Evolutionary conservation across 495 filamentous ascomycete genomes (phyloP).

Genomic region (Neurospora hispaniola): DNA sequence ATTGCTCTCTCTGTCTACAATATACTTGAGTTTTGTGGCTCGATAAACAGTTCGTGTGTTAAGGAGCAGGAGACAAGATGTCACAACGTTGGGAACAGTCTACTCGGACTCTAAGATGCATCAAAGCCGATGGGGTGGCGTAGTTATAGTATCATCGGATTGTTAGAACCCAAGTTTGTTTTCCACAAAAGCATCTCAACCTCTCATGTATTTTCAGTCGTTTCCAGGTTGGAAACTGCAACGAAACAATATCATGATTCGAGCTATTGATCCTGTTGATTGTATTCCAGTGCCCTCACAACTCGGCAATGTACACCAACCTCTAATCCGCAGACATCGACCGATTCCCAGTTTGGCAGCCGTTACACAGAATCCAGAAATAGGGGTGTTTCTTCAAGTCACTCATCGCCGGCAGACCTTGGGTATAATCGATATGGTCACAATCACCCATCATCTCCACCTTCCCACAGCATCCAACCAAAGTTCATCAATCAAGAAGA

Average conservation of each 20-base stretch:
- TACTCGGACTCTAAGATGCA: neutral
- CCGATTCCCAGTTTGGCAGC: neutral
- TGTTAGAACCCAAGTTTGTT: neutral
- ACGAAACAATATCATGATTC: neutral
- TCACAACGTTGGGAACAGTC: neutral
- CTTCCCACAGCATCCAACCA: neutral
- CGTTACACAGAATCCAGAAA: neutral
- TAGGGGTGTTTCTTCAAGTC: neutral
- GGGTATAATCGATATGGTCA: no score
- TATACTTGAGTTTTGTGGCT: neutral
- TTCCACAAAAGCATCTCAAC: neutral
- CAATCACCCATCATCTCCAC: neutral
- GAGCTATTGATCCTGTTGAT: neutral
- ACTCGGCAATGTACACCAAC: neutral
- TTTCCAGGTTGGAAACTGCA: neutral
- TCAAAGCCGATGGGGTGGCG: neutral
- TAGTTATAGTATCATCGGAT: neutral
- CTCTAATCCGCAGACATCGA: neutral
- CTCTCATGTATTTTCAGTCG: neutral
- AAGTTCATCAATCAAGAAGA: neutral
- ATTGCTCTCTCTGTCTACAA: neutral
- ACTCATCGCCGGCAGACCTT: neutral
- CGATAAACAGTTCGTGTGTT: neutral
- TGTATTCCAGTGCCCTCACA: neutral
- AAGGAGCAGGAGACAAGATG: neutral